Evolutionary conservation across 306 rosid genomes (phyloP), one percentile per base, ranked within the genome.

Genomic region (Sechiopsis laciniata): DNA sequence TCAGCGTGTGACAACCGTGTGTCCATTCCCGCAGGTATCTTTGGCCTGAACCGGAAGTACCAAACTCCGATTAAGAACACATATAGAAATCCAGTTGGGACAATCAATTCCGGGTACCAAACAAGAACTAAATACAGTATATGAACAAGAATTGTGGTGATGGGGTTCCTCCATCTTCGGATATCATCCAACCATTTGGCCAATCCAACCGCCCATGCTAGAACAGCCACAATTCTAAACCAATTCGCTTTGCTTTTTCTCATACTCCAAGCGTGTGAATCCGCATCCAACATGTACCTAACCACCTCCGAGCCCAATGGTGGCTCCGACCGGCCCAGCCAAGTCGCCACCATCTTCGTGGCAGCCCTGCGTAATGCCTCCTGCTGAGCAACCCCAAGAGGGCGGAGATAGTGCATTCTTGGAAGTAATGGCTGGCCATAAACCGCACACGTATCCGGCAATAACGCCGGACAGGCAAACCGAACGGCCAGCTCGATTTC

Each of bases 241-340:
- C 98, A 94, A 79, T 94, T 94, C 0, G 96, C 94, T 73, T 87
- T 90, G 73, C 96, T 90, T 80, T 84, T 88, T 69, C 98, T 83
- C 96, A 94, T 88, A 85, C 98, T 94, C 98, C 98, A 94, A 0
- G 86, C 52, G 63, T 94, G 97, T 1, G 98, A 94, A 50, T 94
- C 98, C 0, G 97, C 95, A 32, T 94, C 98, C 80, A 94, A 64
- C 98, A 94, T 89, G 85, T 84, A 94, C 11, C 89, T 79, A 24
- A 94, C 98, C 51, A 94, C 98, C 78, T 94, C 98, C 1, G 87
- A 78, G 13, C 97, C 96, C 75, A 94, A 32, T 0, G 98, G 88
- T 2, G 98, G 98, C 63, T 94, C 97, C 0, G 98, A 88, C 48
- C 96, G 57, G 0, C 78, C 86, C 2, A 94, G 80, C 98, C 97